Evolutionary conservation across 306 rosid species (phyloP).

Genomic region (Bauhinia variegata): DNA sequence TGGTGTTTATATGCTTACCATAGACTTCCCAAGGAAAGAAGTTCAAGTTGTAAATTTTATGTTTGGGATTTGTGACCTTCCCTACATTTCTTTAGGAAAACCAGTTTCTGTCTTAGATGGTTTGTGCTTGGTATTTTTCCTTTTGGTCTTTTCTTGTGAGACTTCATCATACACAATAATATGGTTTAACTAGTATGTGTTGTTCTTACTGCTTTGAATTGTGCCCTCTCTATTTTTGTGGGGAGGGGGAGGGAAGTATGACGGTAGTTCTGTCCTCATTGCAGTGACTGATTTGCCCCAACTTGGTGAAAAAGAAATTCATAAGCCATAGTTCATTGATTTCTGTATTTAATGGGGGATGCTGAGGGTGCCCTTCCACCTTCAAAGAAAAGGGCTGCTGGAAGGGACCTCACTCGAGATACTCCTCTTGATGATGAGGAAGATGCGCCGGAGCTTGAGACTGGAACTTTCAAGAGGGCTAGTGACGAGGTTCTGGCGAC

Average conservation of each 20-base stretch:
- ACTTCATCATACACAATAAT: neutral
- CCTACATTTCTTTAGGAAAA: neutral
- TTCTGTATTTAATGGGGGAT: slow-evolving; percentile 68
- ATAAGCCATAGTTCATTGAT: slow-evolving; percentile 16
- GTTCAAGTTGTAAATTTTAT: neutral
- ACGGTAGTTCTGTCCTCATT: slow-evolving; percentile 28
- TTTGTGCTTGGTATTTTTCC: neutral
- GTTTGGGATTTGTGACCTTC: neutral
- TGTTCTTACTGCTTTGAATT: neutral
- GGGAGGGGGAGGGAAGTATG: neutral
- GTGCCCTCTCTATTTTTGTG: slow-evolving; percentile 11
- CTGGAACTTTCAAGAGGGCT: slow-evolving; percentile 92
- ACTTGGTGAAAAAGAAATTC: slow-evolving; percentile 11
- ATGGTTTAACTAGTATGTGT: slow-evolving; percentile 14
- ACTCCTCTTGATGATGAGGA: slow-evolving; percentile 88
- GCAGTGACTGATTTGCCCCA: slow-evolving; percentile 42
- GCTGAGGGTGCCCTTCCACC: slow-evolving; percentile 64
- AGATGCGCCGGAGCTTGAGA: slow-evolving; percentile 59
- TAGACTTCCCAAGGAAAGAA: neutral
- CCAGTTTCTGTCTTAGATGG: neutral
- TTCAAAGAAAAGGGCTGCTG: slow-evolving; percentile 93
- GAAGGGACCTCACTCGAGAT: slow-evolving; percentile 83
- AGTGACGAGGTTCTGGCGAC: slow-evolving; percentile 85
- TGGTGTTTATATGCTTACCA: neutral
- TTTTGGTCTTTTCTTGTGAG: neutral